A percentile compares a stretch with the other conserved stretches of the same genome.
Evolutionary conservation across 345 rosid species (phyloP).

Genomic region (Lepidium aucheri): DNA sequence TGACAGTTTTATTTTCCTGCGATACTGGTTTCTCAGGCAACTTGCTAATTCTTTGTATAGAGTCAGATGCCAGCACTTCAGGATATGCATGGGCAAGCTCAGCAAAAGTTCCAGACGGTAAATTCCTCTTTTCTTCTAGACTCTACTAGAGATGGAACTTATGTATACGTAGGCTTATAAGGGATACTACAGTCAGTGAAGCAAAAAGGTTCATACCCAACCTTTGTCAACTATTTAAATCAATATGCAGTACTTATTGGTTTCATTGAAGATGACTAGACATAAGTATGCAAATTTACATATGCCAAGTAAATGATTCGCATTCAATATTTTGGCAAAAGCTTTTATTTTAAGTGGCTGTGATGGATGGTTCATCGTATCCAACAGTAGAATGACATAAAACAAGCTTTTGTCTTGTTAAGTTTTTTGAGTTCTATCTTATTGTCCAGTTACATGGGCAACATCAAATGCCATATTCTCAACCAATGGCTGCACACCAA

Average conservation of each 20-base stretch:
- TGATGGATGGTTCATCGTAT: background rate
- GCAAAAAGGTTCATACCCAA: background rate
- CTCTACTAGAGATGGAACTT: background rate
- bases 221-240: background rate
- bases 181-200: background rate
- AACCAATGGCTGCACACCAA: slow-evolving; percentile 64
- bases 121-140: background rate
- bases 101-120: slow-evolving; percentile 71
- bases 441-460: slow-evolving; percentile 56
- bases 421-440: background rate
- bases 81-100: slow-evolving; percentile 64
- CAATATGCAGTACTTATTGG: background rate
- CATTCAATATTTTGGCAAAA: background rate
- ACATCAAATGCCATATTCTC: slow-evolving; percentile 89
- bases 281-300: background rate
- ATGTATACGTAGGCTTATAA: background rate
- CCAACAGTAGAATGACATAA: background rate
- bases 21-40: background rate
- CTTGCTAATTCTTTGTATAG: slow-evolving; percentile 25
- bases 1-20: background rate
- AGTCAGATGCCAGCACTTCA: slow-evolving; percentile 54
- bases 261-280: background rate
- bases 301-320: background rate
- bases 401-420: background rate
- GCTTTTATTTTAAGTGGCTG: background rate